These are phyloP conservation scores for Pachyrhizus erosus DNA, from an alignment of 306 rosid species.

Conservation along the genomic window DNA sequence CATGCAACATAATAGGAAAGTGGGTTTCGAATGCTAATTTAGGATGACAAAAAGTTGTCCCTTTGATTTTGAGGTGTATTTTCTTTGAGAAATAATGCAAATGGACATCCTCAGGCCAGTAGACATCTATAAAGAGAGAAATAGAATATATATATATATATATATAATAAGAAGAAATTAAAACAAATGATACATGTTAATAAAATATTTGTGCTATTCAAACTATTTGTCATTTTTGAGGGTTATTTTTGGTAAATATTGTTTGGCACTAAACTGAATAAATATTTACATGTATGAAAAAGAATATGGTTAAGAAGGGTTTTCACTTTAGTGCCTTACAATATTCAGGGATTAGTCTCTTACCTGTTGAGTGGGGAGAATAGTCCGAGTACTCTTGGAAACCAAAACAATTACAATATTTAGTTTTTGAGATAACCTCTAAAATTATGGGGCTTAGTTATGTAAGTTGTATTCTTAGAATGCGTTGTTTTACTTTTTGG, in stretches of 20 bases:
- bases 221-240: no score
- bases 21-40: neutral
- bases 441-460: neutral
- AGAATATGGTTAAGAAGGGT: neutral
- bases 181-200: neutral
- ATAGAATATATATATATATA: neutral
- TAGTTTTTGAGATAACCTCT: neutral
- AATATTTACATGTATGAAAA: neutral
- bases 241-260: no score
- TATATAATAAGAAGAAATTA: neutral
- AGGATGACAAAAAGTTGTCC: neutral
- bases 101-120: neutral
- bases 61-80: neutral
- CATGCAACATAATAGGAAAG: neutral
- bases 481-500: neutral
- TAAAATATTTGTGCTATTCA: neutral
- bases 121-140: neutral
- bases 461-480: neutral
- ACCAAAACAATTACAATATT: neutral
- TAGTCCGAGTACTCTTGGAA: neutral
- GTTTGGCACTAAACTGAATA: no score
- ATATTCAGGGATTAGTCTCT: neutral
- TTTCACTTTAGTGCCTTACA: neutral
- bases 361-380: neutral
- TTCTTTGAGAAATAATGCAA: neutral